Percentiles rank a stretch among this genome's conserved stretches.
Evolutionary conservation across 208 protist genomes (phyloP).

Genomic region (Leishmania turanica): DNA sequence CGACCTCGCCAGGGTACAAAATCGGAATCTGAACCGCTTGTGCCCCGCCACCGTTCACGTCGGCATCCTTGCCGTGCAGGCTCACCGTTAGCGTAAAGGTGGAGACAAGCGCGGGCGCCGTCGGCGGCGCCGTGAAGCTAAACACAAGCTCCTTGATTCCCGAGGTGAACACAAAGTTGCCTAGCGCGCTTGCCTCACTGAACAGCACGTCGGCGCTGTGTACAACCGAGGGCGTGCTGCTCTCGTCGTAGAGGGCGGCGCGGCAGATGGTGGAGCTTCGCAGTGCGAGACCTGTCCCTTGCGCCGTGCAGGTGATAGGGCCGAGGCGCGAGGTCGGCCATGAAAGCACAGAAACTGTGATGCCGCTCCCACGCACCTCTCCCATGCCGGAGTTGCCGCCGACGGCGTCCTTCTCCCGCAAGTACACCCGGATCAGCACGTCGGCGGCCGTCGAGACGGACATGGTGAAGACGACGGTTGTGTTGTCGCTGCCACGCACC

Average conservation of each 20-base stretch:
- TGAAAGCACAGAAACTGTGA: slow-evolving; percentile 37
- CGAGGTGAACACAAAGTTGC: slow-evolving; percentile 43
- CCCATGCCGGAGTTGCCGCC: background rate
- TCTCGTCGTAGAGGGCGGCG: slow-evolving; percentile 33
- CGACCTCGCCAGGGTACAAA: slow-evolving; percentile 35
- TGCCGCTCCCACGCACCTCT: slow-evolving; percentile 42
- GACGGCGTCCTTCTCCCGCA: slow-evolving; percentile 1
- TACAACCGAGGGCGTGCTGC: slow-evolving; percentile 30
- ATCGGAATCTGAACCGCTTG: slow-evolving; percentile 35
- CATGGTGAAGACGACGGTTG: slow-evolving; percentile 42
- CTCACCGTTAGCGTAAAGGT: slow-evolving; percentile 35
- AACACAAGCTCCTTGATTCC: slow-evolving; percentile 43
- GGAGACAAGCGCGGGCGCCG: slow-evolving; percentile 12
- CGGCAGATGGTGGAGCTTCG: slow-evolving; percentile 36
- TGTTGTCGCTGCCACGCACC: slow-evolving; percentile 34
- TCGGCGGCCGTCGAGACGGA: slow-evolving; percentile 30
- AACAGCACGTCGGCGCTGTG: slow-evolving; percentile 42
- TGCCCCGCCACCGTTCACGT: background rate
- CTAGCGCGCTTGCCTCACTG: slow-evolving; percentile 35
- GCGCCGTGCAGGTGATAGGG: slow-evolving; percentile 33
- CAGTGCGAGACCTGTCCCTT: slow-evolving; percentile 34
- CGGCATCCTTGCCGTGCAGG: slow-evolving; percentile 13
- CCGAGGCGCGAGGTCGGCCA: slow-evolving; percentile 40
- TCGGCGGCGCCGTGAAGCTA: slow-evolving; percentile 36
- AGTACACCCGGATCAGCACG: slow-evolving; percentile 37